Percentiles rank a stretch among this genome's conserved stretches.
Conservation (phyloP, 1,139 yeast genomes). For the Casaregolazyma suthepensis region DNA sequence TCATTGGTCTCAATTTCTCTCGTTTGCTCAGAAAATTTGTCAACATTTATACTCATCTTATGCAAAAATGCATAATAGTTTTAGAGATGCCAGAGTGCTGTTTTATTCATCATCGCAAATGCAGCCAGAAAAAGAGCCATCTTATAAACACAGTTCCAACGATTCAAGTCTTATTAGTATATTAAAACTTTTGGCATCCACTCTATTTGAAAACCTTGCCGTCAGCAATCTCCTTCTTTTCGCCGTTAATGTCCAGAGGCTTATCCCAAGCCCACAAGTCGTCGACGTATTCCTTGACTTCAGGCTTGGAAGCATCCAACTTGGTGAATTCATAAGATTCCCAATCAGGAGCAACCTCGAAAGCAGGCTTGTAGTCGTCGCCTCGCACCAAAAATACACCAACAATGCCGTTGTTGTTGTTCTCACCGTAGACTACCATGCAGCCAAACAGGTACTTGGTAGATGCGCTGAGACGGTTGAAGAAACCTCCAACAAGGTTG, state of each 20-base stretch:
- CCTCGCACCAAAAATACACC: constrained; percentile 97
- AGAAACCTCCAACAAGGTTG: constrained; percentile 98
- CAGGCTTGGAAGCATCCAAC: constrained; percentile 62
- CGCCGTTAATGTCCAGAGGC: constrained; percentile 62
- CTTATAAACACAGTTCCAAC: neutral
- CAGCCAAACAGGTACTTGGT: constrained; percentile 92
- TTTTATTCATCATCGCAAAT: constrained; percentile 21
- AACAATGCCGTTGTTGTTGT: constrained; percentile 95
- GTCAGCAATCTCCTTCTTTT: constrained; percentile 63
- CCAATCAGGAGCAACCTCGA: constrained; percentile 99
- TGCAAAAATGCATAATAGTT: constrained; percentile 18
- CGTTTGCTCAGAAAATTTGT: constrained; percentile 6
- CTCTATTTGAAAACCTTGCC: constrained; percentile 76
- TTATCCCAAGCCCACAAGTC: constrained; percentile 86
- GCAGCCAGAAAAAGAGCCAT: neutral
- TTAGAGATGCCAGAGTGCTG: constrained; percentile 31
- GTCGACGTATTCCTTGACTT: constrained; percentile 61
- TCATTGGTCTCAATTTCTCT: neutral
- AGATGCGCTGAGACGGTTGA: constrained; percentile 89
- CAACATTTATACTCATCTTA: constrained; percentile 26
- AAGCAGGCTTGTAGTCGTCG: constrained; percentile 83
- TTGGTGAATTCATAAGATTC: constrained; percentile 70
- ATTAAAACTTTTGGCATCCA: neutral
- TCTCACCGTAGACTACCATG: constrained; percentile 94
- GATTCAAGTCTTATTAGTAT: neutral